Percentiles rank a stretch among this genome's conserved stretches.
phyloP scores from a whole-genome alignment of 148 eudicot species.

The Rhododendron ferrugineum region DNA sequence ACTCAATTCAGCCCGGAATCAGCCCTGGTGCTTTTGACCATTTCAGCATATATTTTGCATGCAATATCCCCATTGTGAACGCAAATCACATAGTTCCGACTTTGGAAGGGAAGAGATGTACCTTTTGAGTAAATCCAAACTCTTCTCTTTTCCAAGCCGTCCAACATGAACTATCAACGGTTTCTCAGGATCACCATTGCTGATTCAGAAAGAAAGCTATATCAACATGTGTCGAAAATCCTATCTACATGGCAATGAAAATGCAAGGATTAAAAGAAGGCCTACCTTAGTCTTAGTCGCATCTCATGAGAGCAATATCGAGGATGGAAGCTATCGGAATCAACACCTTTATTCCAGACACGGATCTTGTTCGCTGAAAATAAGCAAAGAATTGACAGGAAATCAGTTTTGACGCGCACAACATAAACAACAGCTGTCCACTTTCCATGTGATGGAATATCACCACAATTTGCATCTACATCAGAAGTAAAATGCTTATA shows the following conservation, averaged over 20 bases:
- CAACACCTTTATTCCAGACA: slow-evolving; percentile 98
- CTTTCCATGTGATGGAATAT: slow-evolving; percentile 34
- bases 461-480: neutral
- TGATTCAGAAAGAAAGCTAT: slow-evolving; percentile 23
- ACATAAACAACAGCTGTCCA: slow-evolving; percentile 26
- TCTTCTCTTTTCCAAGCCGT: slow-evolving; percentile 55
- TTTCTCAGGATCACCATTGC: slow-evolving; percentile 57
- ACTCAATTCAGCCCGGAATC: neutral
- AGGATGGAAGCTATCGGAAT: slow-evolving; percentile 91
- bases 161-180: slow-evolving; percentile 60
- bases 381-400: slow-evolving; percentile 2
- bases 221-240: slow-evolving; percentile 1
- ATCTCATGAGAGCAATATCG: slow-evolving; percentile 66
- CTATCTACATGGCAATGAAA: neutral
- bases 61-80: neutral
- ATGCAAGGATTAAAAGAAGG: neutral
- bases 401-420: slow-evolving; percentile 25
- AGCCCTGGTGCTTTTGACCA: neutral
- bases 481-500: neutral
- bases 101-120: slow-evolving; percentile 13
- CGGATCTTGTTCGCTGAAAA: slow-evolving; percentile 57
- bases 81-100: neutral
- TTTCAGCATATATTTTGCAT: neutral
- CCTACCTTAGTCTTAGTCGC: slow-evolving; percentile 77
- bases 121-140: slow-evolving; percentile 56